Conservation (phyloP, 257 asterid genomes). For the Solanum commersonii region DNA sequence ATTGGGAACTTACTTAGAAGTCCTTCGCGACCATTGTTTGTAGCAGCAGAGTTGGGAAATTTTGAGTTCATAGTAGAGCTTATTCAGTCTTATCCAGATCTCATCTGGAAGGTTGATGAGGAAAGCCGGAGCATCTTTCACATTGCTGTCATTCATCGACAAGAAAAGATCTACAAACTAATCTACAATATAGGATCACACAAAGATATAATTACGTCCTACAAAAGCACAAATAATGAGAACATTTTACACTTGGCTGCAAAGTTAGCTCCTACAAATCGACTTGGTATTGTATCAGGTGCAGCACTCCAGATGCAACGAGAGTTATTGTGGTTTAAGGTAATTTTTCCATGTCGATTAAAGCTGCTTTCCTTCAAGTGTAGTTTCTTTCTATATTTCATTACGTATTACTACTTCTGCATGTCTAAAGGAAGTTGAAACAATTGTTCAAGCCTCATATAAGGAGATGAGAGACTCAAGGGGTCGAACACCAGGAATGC, state of each 20-base stretch:
- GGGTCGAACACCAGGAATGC: slow-evolving; percentile 8
- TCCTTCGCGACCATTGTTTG: slow-evolving; percentile 19
- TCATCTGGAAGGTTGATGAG: slow-evolving; percentile 26
- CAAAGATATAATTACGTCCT: slow-evolving; percentile 25
- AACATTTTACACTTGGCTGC: slow-evolving; percentile 27
- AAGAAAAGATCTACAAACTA: slow-evolving; percentile 21
- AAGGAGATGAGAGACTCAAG: slow-evolving; percentile 15
- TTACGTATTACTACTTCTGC: neutral
- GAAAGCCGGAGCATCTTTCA: slow-evolving; percentile 25
- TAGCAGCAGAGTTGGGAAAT: slow-evolving; percentile 25
- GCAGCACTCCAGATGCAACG: slow-evolving; percentile 34
- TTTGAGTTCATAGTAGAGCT: slow-evolving; percentile 17
- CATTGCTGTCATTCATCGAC: slow-evolving; percentile 22
- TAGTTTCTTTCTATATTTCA: neutral
- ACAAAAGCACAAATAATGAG: slow-evolving; percentile 6
- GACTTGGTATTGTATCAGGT: slow-evolving; percentile 27
- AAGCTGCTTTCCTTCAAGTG: neutral
- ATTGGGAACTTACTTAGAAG: slow-evolving; percentile 14
- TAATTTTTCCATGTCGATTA: neutral
- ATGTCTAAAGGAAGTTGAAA: slow-evolving; percentile 20
- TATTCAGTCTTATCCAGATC: slow-evolving; percentile 23
- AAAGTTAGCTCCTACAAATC: slow-evolving; percentile 15
- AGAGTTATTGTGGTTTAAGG: slow-evolving; percentile 26
- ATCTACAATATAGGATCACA: slow-evolving; percentile 25
- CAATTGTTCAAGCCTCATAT: slow-evolving; percentile 12